Evolutionary conservation across 495 filamentous ascomycete genomes (phyloP).

Genomic region (Talaromyces adpressus): DNA sequence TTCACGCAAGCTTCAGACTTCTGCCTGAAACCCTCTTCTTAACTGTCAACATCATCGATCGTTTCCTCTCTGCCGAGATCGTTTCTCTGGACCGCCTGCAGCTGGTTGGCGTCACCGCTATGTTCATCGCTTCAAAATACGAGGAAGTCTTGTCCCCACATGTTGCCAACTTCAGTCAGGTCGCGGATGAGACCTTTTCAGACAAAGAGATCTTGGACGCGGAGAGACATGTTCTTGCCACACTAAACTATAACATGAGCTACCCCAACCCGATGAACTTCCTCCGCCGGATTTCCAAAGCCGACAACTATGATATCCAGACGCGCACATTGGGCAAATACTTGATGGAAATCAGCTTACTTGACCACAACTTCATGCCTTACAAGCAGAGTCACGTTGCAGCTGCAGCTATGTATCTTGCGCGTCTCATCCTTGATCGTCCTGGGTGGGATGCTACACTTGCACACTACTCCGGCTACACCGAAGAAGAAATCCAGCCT

Average conservation of each 20-base stretch:
- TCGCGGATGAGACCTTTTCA: slow-evolving; percentile 95
- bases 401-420: slow-evolving; percentile 90
- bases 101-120: slow-evolving; percentile 93
- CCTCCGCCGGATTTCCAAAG: slow-evolving; percentile 94
- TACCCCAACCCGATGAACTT: slow-evolving; percentile 99
- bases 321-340: slow-evolving; percentile 96
- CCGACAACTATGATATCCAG: slow-evolving; percentile 96
- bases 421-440: slow-evolving; percentile 79
- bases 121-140: slow-evolving; percentile 98
- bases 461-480: slow-evolving; percentile 89
- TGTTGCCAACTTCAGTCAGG: slow-evolving; percentile 91
- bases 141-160: slow-evolving; percentile 97
- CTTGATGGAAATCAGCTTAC: slow-evolving; percentile 92
- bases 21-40: slow-evolving; percentile 98
- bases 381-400: slow-evolving; percentile 83
- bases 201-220: slow-evolving; percentile 95
- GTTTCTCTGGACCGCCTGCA: slow-evolving; percentile 93
- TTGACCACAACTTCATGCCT: slow-evolving; percentile 87
- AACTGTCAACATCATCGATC: slow-evolving; percentile 95
- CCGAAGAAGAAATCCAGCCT: slow-evolving; percentile 84
- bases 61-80: slow-evolving; percentile 88
- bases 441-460: slow-evolving; percentile 81
- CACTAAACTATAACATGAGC: slow-evolving; percentile 94
- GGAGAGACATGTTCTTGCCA: slow-evolving; percentile 83
- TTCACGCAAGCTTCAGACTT: slow-evolving; percentile 93